phyloP scores from a whole-genome alignment of 2,329 filamentous ascomycete genomes.

The Colletotrichum phormii region DNA sequence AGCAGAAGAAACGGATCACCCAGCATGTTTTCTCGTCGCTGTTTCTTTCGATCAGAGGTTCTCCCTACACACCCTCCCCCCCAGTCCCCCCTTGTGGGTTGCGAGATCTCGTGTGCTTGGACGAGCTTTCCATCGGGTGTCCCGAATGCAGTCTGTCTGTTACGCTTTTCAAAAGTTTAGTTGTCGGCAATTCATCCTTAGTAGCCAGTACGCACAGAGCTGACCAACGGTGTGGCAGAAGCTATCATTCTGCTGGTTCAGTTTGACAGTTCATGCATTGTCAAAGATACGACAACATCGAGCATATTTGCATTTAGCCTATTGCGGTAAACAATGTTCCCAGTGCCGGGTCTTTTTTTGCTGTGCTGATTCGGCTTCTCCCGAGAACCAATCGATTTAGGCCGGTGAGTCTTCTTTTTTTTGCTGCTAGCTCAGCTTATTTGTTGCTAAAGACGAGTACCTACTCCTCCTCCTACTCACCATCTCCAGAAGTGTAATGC shows the following conservation, averaged over 20 bases:
- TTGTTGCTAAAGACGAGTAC: not conserved
- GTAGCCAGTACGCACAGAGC: not conserved
- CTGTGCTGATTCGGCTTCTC: not conserved
- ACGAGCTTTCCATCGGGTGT: not conserved
- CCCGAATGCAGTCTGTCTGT: not conserved
- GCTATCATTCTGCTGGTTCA: not conserved
- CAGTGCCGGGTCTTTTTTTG: not conserved
- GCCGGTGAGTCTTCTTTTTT: not conserved
- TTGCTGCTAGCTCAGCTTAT: not conserved
- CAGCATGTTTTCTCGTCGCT: conserved; percentile 2
- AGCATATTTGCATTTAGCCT: not conserved
- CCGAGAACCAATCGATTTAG: no score
- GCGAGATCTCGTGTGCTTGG: conserved; percentile 8
- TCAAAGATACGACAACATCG: not conserved
- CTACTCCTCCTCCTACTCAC: not conserved
- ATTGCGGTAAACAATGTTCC: not conserved
- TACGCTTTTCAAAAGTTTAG: conserved; percentile 16
- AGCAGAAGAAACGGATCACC: not conserved
- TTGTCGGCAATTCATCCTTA: conserved; percentile 3
- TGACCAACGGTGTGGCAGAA: not conserved
- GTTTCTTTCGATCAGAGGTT: conserved; percentile 12
- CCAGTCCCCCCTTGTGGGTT: not conserved
- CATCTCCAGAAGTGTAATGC: conserved; percentile 48
- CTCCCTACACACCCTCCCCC: not conserved
- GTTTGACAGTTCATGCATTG: conserved; percentile 10